A percentile compares a stretch with the other conserved stretches of the same genome.
phyloP scores from a whole-genome alignment of 352 stramenopile genomes.

The Phytophthora pini region DNA sequence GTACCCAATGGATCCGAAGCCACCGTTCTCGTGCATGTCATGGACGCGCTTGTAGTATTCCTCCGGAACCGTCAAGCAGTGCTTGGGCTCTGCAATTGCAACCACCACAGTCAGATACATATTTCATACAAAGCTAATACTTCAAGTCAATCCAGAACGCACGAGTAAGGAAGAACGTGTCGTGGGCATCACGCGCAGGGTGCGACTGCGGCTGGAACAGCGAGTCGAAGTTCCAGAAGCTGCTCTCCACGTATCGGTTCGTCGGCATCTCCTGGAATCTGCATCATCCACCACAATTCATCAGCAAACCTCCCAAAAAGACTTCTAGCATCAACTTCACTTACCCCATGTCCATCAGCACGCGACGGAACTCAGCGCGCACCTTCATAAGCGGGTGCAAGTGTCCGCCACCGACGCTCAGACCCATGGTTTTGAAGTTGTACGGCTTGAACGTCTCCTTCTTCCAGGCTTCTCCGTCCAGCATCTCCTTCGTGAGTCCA shows the following conservation, averaged over 20 bases:
- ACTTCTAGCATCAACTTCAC: not conserved
- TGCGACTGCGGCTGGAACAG: conserved; percentile 99
- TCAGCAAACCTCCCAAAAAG: conserved; percentile 1
- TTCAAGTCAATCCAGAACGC: conserved; percentile 19
- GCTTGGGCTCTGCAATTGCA: conserved; percentile 61
- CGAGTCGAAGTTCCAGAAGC: conserved; percentile 99
- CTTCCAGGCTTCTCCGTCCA: conserved; percentile 96
- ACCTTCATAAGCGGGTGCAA: conserved; percentile 98
- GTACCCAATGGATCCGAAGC: conserved; percentile 97
- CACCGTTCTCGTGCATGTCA: conserved; percentile 98
- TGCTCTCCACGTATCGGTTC: conserved; percentile 99
- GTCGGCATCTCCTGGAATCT: conserved; percentile 99
- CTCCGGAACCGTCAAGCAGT: conserved; percentile 92
- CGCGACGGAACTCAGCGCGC: conserved; percentile 97
- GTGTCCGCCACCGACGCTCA: conserved; percentile 95
- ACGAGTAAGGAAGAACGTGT: conserved; percentile 99
- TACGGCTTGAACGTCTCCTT: conserved; percentile 98
- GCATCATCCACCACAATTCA: not conserved
- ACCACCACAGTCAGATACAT: not conserved
- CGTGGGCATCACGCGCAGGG: conserved; percentile 98
- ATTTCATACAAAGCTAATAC: not conserved
- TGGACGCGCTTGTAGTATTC: conserved; percentile 99
- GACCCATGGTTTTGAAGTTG: conserved; percentile 98
- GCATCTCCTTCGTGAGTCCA: conserved; percentile 99
- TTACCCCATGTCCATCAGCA: conserved; percentile 99